Percentiles rank a stretch among this genome's conserved stretches.
phyloP scores from a whole-genome alignment of 345 rosid genomes.

The Melaleuca alternifolia region DNA sequence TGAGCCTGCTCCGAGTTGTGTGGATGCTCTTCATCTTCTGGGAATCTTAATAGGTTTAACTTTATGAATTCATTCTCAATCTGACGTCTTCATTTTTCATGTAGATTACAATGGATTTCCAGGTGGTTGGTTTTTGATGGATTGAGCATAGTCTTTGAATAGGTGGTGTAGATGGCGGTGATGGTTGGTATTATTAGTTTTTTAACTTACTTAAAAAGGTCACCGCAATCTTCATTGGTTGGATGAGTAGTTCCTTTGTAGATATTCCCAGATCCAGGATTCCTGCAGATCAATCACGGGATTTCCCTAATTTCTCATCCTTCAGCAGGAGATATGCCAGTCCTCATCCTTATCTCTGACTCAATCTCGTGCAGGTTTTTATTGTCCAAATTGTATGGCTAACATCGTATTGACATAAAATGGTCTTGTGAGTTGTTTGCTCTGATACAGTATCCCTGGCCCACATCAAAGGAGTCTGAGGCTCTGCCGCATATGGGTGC shows the following conservation, averaged over 20 bases:
- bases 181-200: background rate
- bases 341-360: background rate
- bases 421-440: background rate
- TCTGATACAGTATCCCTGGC: background rate
- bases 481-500: background rate
- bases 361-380: background rate
- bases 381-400: background rate
- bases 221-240: background rate
- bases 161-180: background rate
- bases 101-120: background rate
- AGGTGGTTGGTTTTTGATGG: background rate
- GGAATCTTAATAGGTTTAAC: background rate
- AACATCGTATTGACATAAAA: background rate
- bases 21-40: background rate
- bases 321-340: background rate
- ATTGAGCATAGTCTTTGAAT: background rate
- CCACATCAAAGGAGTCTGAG: background rate
- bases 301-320: background rate
- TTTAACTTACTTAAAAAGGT: background rate
- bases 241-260: background rate
- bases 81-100: background rate
- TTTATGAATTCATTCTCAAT: background rate
- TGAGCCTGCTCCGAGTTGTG: background rate
- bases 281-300: background rate
- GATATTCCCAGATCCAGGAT: background rate